phyloP scores from a whole-genome alignment of 2,329 filamentous ascomycete species.

The Aspergillus candidus region DNA sequence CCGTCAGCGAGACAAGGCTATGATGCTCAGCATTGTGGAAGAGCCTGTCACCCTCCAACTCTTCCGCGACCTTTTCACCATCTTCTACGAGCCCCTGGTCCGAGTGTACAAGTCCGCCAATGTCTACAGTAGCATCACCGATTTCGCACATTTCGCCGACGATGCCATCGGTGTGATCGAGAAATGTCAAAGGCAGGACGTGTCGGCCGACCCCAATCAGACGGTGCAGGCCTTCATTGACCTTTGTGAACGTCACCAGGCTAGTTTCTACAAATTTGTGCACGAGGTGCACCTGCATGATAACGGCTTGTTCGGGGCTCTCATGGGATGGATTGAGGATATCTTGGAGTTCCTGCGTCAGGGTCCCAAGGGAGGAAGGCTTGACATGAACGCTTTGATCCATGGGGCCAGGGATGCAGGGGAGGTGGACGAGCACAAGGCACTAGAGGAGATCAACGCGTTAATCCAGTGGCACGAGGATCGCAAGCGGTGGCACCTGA shows the following conservation, averaged over 20 bases:
- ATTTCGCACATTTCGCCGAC: slow-evolving; percentile 88
- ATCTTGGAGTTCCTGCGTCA: slow-evolving; percentile 89
- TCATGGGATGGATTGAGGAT: slow-evolving; percentile 96
- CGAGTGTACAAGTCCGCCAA: slow-evolving; percentile 98
- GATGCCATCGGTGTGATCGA: slow-evolving; percentile 81
- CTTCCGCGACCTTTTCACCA: slow-evolving; percentile 92
- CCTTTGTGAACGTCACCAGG: slow-evolving; percentile 86
- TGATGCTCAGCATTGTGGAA: slow-evolving; percentile 95
- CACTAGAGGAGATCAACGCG: slow-evolving; percentile 72
- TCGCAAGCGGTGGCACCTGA: slow-evolving; percentile 94
- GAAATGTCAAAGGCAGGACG: slow-evolving; percentile 64
- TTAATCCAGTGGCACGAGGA: slow-evolving; percentile 92
- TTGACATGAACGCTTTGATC: slow-evolving; percentile 93
- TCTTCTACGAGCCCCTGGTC: slow-evolving; percentile 97
- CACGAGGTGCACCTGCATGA: slow-evolving; percentile 97
- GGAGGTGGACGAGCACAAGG: slow-evolving; percentile 63
- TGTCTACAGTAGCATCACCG: slow-evolving; percentile 93
- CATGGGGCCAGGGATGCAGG: slow-evolving; percentile 66
- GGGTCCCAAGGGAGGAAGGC: slow-evolving; percentile 72
- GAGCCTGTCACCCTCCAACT: slow-evolving; percentile 96
- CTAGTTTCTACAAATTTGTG: slow-evolving; percentile 98
- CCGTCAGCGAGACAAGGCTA: slow-evolving; percentile 85
- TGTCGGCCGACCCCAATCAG: slow-evolving; percentile 92
- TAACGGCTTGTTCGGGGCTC: slow-evolving; percentile 88
- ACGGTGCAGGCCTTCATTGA: slow-evolving; percentile 98